A percentile compares a stretch with the other conserved stretches of the same genome.
phyloP scores from a whole-genome alignment of 768 basidiomycete species.

The Russula vinacea region DNA sequence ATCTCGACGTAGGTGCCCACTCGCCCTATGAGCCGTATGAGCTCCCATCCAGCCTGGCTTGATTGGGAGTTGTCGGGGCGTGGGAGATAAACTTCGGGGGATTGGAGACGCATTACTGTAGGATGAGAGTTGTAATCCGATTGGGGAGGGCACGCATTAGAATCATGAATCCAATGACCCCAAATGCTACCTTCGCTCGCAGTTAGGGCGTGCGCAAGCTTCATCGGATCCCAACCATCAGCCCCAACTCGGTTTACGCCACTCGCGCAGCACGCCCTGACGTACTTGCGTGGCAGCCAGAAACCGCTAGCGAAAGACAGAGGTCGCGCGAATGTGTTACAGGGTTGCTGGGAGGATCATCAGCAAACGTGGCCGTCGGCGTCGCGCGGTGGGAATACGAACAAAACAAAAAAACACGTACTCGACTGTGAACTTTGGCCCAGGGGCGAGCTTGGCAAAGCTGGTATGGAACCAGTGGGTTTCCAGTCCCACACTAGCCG shows the following conservation, averaged over 20 bases:
- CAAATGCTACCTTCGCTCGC: conserved; percentile 39
- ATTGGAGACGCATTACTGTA: no score
- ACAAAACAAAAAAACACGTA: no score
- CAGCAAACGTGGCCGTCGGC: no score
- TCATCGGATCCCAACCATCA: conserved; percentile 41
- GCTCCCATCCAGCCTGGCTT: no score
- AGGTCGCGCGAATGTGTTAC: conserved; percentile 34
- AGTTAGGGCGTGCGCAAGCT: conserved; percentile 46
- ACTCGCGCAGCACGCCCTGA: conserved; percentile 27
- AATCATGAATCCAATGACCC: no score
- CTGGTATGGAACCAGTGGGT: conserved; percentile 77
- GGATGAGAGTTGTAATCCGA: no score
- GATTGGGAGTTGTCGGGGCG: no score
- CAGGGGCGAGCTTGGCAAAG: conserved; percentile 63
- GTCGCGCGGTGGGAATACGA: no score
- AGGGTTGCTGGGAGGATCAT: conserved; percentile 28
- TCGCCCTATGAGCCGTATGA: no score
- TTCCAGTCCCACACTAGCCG: conserved; percentile 66
- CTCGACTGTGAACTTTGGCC: conserved; percentile 62
- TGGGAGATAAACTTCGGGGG: no score
- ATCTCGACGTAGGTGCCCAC: no score
- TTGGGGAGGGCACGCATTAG: no score
- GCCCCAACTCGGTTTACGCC: conserved; percentile 40
- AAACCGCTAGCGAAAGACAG: conserved; percentile 34
- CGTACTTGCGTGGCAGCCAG: conserved; percentile 33